phyloP scores from a whole-genome alignment of 176 grass and related monocot species.

The Zizania latifolia region DNA sequence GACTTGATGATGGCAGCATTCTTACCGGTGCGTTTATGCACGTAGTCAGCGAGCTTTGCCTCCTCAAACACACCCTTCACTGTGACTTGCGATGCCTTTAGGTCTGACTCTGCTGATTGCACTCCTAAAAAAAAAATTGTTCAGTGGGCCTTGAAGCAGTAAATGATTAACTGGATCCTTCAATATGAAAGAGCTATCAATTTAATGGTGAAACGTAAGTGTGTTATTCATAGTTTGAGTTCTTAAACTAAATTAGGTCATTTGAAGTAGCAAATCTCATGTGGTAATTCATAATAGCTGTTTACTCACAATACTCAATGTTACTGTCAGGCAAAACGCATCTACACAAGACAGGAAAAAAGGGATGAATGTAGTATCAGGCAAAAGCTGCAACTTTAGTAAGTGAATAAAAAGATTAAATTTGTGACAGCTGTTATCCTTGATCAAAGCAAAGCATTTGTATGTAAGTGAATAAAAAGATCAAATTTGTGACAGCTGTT shows the following conservation, averaged over 20 bases:
- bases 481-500: background rate
- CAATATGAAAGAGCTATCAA: background rate
- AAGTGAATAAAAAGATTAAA: background rate
- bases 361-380: background rate
- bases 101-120: conserved; percentile 57
- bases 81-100: conserved; percentile 62
- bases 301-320: background rate
- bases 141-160: background rate
- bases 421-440: background rate
- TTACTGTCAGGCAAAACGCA: background rate
- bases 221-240: background rate
- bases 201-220: background rate
- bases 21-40: conserved; percentile 61
- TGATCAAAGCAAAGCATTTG: background rate
- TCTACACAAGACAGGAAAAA: background rate
- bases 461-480: background rate
- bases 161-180: background rate
- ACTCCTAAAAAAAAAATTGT: conserved; percentile 39
- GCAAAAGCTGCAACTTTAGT: background rate
- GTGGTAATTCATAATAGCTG: background rate
- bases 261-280: background rate
- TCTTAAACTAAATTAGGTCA: background rate
- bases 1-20: conserved; percentile 55
- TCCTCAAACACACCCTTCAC: conserved; percentile 67
- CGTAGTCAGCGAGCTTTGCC: conserved; percentile 51